phyloP scores from a whole-genome alignment of 305 asterid genomes.

The Plantago lanceolata region DNA sequence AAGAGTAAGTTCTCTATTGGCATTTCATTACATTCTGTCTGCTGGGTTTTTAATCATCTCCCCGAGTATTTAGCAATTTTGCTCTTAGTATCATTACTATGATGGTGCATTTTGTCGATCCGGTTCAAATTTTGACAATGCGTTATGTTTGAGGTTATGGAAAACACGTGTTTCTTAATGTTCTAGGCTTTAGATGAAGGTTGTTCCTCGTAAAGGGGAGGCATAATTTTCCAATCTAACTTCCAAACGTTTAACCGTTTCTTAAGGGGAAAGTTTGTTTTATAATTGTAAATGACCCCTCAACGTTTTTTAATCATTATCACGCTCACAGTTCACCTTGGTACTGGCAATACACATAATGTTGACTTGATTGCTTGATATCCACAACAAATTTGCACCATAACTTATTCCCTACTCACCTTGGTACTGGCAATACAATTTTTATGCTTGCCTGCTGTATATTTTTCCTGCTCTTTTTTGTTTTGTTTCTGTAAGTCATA shows the following conservation, averaged over 20 bases:
- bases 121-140: background rate
- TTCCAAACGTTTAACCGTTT: background rate
- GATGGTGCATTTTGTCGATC: background rate
- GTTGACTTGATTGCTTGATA: background rate
- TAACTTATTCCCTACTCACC: background rate
- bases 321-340: background rate
- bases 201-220: background rate
- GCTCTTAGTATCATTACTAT: background rate
- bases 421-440: background rate
- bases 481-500: constrained; percentile 8
- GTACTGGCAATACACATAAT: too few relatives aligned
- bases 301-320: background rate
- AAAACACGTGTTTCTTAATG: background rate
- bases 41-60: constrained; percentile 4
- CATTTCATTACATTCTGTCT: constrained; percentile 17
- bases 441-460: constrained; percentile 11
- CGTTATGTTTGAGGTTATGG: background rate
- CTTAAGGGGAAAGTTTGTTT: background rate
- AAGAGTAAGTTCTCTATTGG: constrained; percentile 65
- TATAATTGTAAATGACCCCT: background rate
- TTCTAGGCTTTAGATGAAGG: background rate
- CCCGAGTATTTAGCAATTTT: background rate
- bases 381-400: background rate
- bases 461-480: constrained; percentile 17
- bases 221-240: background rate